Percentiles rank a stretch among this genome's conserved stretches.
These are phyloP conservation scores for Thermothelomyces thermophilus DNA, from an alignment of 2,329 filamentous ascomycete genomes.

Conservation along the genomic window DNA sequence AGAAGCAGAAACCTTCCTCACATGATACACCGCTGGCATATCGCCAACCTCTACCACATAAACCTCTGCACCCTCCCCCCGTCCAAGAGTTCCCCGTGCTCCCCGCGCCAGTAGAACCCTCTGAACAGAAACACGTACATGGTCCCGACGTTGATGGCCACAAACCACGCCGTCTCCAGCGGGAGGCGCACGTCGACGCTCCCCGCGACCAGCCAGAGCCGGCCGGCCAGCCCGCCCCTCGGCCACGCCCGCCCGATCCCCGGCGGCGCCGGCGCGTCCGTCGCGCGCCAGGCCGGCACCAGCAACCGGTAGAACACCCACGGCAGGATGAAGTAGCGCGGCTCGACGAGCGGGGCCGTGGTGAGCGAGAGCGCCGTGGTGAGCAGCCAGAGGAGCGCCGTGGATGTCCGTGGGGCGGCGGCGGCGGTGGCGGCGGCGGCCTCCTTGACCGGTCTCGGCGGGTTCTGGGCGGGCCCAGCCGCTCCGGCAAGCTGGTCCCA, in stretches of 20 bases:
- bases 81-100: conserved; percentile 47
- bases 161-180: conserved; percentile 63
- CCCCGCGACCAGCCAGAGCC: conserved; percentile 13
- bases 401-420: conserved; percentile 40
- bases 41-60: conserved; percentile 57
- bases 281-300: conserved; percentile 48
- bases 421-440: conserved; percentile 14
- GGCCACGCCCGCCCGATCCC: too few species aligned
- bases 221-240: too few species aligned
- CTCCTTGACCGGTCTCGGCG: conserved; percentile 7
- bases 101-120: conserved; percentile 59
- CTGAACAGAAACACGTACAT: conserved; percentile 64
- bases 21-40: background rate
- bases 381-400: conserved; percentile 52
- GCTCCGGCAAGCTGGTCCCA: conserved; percentile 36
- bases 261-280: background rate
- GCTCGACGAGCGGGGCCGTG: conserved; percentile 88
- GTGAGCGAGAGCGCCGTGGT: conserved; percentile 72
- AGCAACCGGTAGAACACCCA: conserved; percentile 91
- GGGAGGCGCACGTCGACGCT: conserved; percentile 42
- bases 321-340: conserved; percentile 90
- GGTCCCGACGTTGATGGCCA: conserved; percentile 57
- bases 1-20: too few species aligned
- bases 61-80: conserved; percentile 62
- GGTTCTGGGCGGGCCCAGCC: background rate